phyloP scores from a whole-genome alignment of 2,329 filamentous ascomycete genomes.

The Aspergillus sp. region DNA sequence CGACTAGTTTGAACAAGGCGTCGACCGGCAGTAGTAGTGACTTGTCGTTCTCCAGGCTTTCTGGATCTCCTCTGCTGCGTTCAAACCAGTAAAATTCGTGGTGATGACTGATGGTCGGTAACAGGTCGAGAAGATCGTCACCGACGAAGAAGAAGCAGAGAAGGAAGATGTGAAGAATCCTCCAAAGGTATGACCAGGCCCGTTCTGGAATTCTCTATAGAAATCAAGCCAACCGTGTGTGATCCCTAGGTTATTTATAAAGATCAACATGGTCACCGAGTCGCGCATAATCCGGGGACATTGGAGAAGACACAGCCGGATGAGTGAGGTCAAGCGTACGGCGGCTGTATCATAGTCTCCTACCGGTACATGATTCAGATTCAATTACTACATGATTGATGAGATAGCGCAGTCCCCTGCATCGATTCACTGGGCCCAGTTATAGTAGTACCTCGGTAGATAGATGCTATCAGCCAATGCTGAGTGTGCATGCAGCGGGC shows the following conservation, averaged over 20 bases:
- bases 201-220: not conserved
- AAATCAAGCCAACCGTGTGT: not conserved
- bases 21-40: not conserved
- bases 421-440: not conserved
- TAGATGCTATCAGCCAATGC: not conserved
- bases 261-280: conserved; percentile 34
- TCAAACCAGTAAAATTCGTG: not conserved
- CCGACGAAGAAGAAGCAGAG: conserved; percentile 25
- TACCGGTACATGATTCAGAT: conserved; percentile 35
- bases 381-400: conserved; percentile 34
- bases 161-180: conserved; percentile 31
- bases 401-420: not conserved
- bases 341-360: not conserved
- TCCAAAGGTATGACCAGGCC: conserved; percentile 27
- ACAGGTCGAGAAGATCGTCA: conserved; percentile 31
- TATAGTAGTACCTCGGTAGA: not conserved
- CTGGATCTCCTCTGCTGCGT: not conserved
- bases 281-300: conserved; percentile 31
- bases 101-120: not conserved
- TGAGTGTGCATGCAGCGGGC: not conserved
- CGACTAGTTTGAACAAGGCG: not conserved
- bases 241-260: conserved; percentile 28
- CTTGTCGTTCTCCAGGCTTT: not conserved
- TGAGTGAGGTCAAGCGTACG: not conserved
- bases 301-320: conserved; percentile 24